A percentile compares a stretch with the other conserved stretches of the same genome.
Evolutionary conservation across 2,329 filamentous ascomycete species (phyloP).

Genomic region (Ophiocordyceps camponoti-floridani): DNA sequence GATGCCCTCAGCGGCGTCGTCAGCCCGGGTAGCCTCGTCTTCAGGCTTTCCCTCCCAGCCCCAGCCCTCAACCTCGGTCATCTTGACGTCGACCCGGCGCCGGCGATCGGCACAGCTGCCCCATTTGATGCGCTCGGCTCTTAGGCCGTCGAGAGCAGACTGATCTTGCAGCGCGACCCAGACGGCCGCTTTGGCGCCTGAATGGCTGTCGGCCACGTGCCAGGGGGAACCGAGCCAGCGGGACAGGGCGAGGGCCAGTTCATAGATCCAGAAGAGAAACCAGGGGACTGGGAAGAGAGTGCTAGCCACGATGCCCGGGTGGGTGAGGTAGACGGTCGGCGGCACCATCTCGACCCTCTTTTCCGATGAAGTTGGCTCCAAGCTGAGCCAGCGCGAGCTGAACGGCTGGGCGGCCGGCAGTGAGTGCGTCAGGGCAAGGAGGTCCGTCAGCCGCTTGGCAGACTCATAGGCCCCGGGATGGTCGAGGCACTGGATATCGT

Average conservation of each 20-base stretch:
- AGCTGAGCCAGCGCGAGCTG: slow-evolving; percentile 36
- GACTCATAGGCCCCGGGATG: slow-evolving; percentile 59
- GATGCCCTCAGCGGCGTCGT: slow-evolving; percentile 25
- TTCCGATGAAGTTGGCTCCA: slow-evolving; percentile 7
- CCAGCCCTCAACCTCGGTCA: slow-evolving; percentile 78
- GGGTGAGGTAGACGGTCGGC: slow-evolving; percentile 58
- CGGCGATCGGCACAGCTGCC: slow-evolving; percentile 49
- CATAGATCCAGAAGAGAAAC: slow-evolving; percentile 53
- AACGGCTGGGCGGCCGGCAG: slow-evolving; percentile 44
- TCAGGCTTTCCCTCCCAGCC: slow-evolving; percentile 47
- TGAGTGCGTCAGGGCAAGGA: slow-evolving; percentile 56
- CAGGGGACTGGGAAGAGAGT: slow-evolving; percentile 58
- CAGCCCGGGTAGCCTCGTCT: slow-evolving; percentile 20
- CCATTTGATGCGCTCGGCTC: slow-evolving; percentile 55
- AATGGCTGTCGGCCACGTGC: slow-evolving; percentile 65
- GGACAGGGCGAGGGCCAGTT: slow-evolving; percentile 47
- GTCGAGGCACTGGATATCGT: slow-evolving; percentile 61
- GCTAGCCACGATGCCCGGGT: slow-evolving; percentile 77
- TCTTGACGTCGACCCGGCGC: slow-evolving; percentile 44
- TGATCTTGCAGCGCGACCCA: slow-evolving; percentile 60
- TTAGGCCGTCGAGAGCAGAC: slow-evolving; percentile 37
- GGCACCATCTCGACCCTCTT: slow-evolving; percentile 5
- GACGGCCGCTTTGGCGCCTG: slow-evolving; percentile 55
- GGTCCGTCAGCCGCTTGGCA: slow-evolving; percentile 72
- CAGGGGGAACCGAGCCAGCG: slow-evolving; percentile 74